These are phyloP conservation scores for Boletus sp. DNA, from an alignment of 768 basidiomycete genomes.

Conservation along the genomic window DNA sequence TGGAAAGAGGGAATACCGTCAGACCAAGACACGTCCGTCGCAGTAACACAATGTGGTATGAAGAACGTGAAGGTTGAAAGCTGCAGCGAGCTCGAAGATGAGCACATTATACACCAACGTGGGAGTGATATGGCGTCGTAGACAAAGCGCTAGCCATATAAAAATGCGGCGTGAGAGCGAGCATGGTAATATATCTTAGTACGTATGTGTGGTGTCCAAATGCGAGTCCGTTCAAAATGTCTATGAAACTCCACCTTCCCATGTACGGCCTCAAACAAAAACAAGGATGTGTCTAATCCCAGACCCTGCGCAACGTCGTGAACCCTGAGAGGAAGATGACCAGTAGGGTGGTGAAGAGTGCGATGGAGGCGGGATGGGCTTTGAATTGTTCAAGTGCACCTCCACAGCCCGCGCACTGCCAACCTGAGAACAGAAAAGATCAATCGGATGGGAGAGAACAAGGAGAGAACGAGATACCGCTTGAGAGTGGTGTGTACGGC, in stretches of 20 bases:
- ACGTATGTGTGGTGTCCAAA: constrained; percentile 29
- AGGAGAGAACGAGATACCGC: constrained; percentile 29
- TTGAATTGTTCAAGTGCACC: constrained; percentile 30
- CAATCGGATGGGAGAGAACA: background rate
- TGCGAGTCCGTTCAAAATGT: constrained; percentile 29
- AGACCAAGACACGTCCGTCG: constrained; percentile 1
- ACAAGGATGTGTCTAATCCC: constrained; percentile 18
- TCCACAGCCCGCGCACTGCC: constrained; percentile 29
- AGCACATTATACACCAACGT: constrained; percentile 23
- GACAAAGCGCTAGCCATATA: constrained; percentile 15
- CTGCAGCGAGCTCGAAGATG: constrained; percentile 1
- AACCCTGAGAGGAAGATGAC: constrained; percentile 34
- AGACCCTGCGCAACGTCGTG: constrained; percentile 31
- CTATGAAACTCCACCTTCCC: constrained; percentile 14
- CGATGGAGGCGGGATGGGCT: constrained; percentile 32
- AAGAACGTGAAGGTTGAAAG: constrained; percentile 1
- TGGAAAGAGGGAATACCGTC: background rate
- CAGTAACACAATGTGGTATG: constrained; percentile 2
- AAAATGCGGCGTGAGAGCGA: constrained; percentile 22
- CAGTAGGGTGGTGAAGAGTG: constrained; percentile 31
- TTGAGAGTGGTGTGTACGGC: constrained; percentile 49
- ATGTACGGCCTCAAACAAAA: background rate
- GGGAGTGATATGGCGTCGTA: constrained; percentile 8
- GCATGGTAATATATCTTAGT: constrained; percentile 25
- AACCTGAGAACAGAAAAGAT: constrained; percentile 17